Conservation (phyloP, 768 basidiomycete genomes). For the Amanita pallidorosea region DNA sequence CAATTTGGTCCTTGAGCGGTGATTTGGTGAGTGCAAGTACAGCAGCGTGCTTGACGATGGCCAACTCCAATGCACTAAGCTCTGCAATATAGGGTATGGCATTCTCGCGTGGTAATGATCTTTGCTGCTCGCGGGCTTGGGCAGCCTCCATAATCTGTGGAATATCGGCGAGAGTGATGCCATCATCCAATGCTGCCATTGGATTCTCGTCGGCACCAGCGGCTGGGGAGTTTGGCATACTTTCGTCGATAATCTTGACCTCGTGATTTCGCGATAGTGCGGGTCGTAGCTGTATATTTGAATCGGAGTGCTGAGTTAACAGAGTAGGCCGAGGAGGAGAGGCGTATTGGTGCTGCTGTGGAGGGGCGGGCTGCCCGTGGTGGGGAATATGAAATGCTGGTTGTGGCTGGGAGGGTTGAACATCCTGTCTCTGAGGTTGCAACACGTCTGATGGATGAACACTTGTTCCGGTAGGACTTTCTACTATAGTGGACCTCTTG, state of each 20-base stretch:
- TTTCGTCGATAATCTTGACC: conserved; percentile 84
- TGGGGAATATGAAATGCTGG: conserved; percentile 21
- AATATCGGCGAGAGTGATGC: conserved; percentile 89
- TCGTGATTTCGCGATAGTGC: conserved; percentile 70
- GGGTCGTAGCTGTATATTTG: conserved; percentile 41
- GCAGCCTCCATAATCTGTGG: conserved; percentile 89
- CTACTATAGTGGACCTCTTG: conserved; percentile 90
- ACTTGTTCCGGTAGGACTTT: conserved; percentile 83
- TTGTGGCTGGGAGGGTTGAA: conserved; percentile 23
- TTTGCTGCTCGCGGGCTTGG: conserved; percentile 79
- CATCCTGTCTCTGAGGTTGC: conserved; percentile 35
- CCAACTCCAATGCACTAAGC: conserved; percentile 72
- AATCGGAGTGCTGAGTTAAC: conserved; percentile 30
- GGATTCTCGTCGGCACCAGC: conserved; percentile 33
- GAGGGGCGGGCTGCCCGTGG: conserved; percentile 19
- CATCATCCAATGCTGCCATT: conserved; percentile 47
- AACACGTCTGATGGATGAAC: conserved; percentile 62
- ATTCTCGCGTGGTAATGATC: conserved; percentile 69
- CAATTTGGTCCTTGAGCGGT: conserved; percentile 70
- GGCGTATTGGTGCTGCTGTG: conserved; percentile 17
- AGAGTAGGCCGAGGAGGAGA: conserved; percentile 24
- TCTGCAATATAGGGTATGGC: conserved; percentile 80
- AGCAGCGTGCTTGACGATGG: conserved; percentile 88
- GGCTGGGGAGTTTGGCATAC: conserved; percentile 60
- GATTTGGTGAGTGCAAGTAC: conserved; percentile 72